Base-by-base conservation (phyloP, 805 yeast genomes). In the Hanseniaspora jakobsenii region DNA sequence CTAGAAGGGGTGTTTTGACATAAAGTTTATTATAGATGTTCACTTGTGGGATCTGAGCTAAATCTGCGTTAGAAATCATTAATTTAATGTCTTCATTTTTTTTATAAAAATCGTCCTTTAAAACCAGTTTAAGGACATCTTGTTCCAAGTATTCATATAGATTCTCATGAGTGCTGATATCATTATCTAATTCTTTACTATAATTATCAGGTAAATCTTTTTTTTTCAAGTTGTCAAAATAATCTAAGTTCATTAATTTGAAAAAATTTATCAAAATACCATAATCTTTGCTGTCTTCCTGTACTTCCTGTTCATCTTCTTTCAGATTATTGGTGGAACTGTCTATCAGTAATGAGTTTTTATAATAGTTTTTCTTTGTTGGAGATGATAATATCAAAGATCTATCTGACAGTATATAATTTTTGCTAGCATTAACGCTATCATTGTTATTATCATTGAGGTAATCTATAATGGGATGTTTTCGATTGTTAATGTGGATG, bases 401-500 rank as follows among this genome's bases (percentile, higher is more conserved):
- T 29, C 46, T 32, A 16, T 41, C 46, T 3, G n/a, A 21, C 2
- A 41, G 12, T 13, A 34, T 32, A 14, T 34, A 18, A 26, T 21
- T 32, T 6, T 17, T 17, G 31, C 34, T 27, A 14, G 4, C 14
- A 10, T 32, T 32, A 6, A 12, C n/a, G n/a, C n/a, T n/a, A 10
- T 18, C n/a, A 18, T 32, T 32, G n/a, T 18, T 32, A 26, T 24
- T 39, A 8, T 35, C 32, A 31, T 31, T 36, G 18, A 41, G 34
- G 26, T 41, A 41, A 29, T 41, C 46, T 4, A 41, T 41, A 1
- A 41, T 41, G 3, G 46, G 46, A 22, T 41, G 35, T 14, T 41
- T 41, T 28, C 46, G 27, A 26, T 41, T 41, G 24, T 41, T 41
- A 10, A 41, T 41, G 35, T 41, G 46, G 9, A 41, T 41, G 12